Evolutionary conservation across 2,329 filamentous ascomycete species (phyloP), one percentile per base, ranked within the genome.

Genomic region (Epichloe brachyelytri): DNA sequence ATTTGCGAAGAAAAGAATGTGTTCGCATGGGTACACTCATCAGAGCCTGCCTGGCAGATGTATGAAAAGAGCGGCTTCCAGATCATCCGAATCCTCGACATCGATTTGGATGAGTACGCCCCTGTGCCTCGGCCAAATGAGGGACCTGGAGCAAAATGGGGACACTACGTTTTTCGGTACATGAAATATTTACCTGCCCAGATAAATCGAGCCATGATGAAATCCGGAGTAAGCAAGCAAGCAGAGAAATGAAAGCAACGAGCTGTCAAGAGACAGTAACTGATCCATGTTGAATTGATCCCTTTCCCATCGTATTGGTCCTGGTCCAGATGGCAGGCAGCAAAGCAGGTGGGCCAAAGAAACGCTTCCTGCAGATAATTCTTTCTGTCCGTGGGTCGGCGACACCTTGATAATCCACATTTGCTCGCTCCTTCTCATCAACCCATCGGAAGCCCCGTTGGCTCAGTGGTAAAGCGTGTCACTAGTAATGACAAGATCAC

Each of bases 401-500:
- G 12, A 43, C 19, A n/a, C 22, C 33, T 10, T 46, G 33, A 50
- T 54, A 51, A 12, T 14, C 14, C 36, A 33, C 19, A 52, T 54
- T 54, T 14, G 40, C n/a, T 2, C 1, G 0, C 1, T 0, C 1
- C 1, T 0, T 2, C 1, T 2, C 38, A 41, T 22, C 44, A 10
- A 38, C 34, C 20, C 3, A 45, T 20, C 30, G 48, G 2, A 48
- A 53, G 62, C 61, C 62, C 58, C 56, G 59, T 62, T 65, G 62
- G 62, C 62, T 64, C 56, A 65, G 63, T 62, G 63, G 63, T 65
- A 64, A 57, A 64, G 62, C 62, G 61, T 61, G 56, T 64, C 62
- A 65, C 62, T 65, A 63, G 62, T 64, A 64, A 65, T 64, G 62
- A 65, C 56, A 60, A 65, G 61, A 61, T 65, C 62, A 61, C 57